A percentile compares a stretch with the other conserved stretches of the same genome.
Conservation (phyloP, 1,284 basidiomycete species). For the Tilletia walkeri region DNA sequence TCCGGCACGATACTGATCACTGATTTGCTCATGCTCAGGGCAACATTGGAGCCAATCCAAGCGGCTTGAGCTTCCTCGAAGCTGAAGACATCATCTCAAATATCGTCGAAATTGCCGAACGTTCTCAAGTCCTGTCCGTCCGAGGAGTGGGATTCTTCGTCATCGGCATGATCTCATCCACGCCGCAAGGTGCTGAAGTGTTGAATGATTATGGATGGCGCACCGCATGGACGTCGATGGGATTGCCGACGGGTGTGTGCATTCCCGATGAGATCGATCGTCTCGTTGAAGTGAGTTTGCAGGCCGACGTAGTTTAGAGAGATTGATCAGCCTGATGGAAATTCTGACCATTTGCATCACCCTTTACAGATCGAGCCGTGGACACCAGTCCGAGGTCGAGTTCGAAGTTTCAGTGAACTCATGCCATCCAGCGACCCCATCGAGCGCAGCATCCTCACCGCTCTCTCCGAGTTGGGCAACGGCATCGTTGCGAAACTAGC, state of each 20-base stretch:
- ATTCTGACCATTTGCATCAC: neutral
- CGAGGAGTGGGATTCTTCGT: conserved; percentile 96
- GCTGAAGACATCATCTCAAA: conserved; percentile 87
- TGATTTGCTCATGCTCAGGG: conserved; percentile 60
- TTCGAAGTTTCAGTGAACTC: conserved; percentile 31
- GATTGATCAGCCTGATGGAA: neutral
- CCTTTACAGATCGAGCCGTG: conserved; percentile 71
- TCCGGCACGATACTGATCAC: neutral
- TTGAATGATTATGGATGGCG: conserved; percentile 85
- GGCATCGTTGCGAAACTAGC: conserved; percentile 74
- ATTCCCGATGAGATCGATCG: conserved; percentile 77
- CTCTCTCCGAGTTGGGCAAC: conserved; percentile 90
- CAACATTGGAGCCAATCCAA: conserved; percentile 83
- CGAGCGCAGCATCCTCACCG: conserved; percentile 81
- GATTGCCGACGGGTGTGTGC: conserved; percentile 82
- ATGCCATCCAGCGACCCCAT: conserved; percentile 62
- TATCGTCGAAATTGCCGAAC: conserved; percentile 85
- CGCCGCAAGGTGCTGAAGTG: conserved; percentile 73
- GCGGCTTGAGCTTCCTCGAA: conserved; percentile 89
- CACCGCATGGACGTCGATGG: conserved; percentile 75
- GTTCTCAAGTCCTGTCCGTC: conserved; percentile 82
- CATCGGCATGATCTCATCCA: conserved; percentile 76
- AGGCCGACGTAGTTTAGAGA: neutral
- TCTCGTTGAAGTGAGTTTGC: conserved; percentile 68
- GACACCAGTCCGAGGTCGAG: conserved; percentile 56